Evolutionary conservation across 805 yeast genomes (phyloP), one percentile per base, ranked within the genome.

Genomic region (Myxozyma vanderwaltii): DNA sequence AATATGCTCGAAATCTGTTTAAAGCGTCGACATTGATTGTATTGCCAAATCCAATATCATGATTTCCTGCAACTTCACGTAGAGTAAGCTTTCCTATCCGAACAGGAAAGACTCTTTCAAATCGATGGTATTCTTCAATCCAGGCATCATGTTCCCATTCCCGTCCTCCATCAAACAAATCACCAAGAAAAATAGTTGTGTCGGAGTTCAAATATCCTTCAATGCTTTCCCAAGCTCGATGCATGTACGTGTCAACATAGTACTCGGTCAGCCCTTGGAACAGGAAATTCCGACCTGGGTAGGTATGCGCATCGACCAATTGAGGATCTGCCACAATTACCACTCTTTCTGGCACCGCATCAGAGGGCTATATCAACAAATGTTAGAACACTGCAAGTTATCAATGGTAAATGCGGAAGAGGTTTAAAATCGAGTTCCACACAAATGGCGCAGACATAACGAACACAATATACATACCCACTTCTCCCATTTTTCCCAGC

Each of bases 111-210:
- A 94, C 81, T 1, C 71, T 63, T 63, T 82, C 79, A 72, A 88
- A 94, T 53, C 99, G 76, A 21, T 72, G 68, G 67, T 80, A 85
- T 72, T 94, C 98, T 13, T 77, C 74, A 55, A 82, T 15, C 95
- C 96, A 90, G 8, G 65, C 70, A 35, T 79, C 79, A 62, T 82
- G 83, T 40, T 81, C 82, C 92, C 96, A 91, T 55, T 86, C 86
- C 58, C 99, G 79, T 0, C 98, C 98, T 12, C 97, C 97, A 74
- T 94, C 99, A 70, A 92, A 88, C 66, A 92, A 73, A 71, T 94
- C 99, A 1, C 99, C 99, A 27, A 94, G 74, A 70, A 90, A 92
- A 4, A 92, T 73, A 3, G 84, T 83, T 1, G 87, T 77, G 68
- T 91, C 87, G 0, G 98, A 97, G 36, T 83, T 82, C 54, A 94